These are phyloP conservation scores for Candida pseudoglaebosa DNA, from an alignment of 805 yeast species.

Conservation along the genomic window DNA sequence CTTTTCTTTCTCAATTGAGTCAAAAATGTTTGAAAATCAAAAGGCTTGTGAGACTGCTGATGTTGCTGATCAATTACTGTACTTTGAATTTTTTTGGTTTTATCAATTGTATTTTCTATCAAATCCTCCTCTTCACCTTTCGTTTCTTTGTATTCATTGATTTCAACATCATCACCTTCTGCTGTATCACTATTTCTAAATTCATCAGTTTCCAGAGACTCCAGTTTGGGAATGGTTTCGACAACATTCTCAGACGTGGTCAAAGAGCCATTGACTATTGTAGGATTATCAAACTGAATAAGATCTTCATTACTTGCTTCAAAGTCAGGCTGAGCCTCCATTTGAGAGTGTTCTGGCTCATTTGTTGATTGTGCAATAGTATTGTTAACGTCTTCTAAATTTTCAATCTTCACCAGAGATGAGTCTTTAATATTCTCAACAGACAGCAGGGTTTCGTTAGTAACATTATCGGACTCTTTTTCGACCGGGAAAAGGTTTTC, in stretches of 20 bases:
- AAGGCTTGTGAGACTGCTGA: constrained; percentile 45
- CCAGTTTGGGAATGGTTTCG: no score
- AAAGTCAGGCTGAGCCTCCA: background rate
- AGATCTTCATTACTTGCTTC: constrained; percentile 8
- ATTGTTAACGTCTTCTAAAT: no score
- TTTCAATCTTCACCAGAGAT: no score
- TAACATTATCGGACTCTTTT: no score
- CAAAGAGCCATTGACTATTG: background rate
- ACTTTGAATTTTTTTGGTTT: background rate
- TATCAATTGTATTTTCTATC: background rate
- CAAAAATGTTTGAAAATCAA: constrained; percentile 83
- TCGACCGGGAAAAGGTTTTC: no score
- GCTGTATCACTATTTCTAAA: background rate
- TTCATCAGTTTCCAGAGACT: background rate
- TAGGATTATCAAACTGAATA: constrained; percentile 5
- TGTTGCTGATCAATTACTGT: constrained; percentile 22
- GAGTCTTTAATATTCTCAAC: no score
- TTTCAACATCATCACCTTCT: constrained; percentile 7
- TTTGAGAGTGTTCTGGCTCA: background rate
- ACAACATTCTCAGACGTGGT: no score
- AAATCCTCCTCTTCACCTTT: background rate
- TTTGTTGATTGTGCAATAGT: background rate
- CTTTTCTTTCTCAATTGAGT: constrained; percentile 63
- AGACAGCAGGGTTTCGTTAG: no score
- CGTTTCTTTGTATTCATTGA: constrained; percentile 6